Evolutionary conservation across 179 eudicot genomes (phyloP).

Genomic region (Spinacia oleracea): DNA sequence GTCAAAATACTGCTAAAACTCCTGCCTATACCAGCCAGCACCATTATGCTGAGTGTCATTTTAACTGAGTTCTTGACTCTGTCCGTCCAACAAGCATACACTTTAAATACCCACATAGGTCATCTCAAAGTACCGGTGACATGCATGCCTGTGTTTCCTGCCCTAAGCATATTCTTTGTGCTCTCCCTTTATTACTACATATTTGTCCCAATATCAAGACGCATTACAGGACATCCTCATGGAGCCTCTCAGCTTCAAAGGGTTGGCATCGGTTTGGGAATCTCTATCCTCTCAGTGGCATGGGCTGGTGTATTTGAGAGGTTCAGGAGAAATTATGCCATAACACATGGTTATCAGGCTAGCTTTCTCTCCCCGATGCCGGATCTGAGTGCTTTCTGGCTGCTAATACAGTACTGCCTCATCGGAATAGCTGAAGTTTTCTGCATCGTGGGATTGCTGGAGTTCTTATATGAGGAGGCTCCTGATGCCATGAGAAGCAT

Average conservation of each 20-base stretch:
- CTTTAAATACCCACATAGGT: slow-evolving; percentile 77
- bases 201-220: slow-evolving; percentile 70
- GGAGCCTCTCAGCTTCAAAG: slow-evolving; percentile 96
- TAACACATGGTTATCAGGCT: slow-evolving; percentile 52
- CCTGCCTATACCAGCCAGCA: slow-evolving; percentile 72
- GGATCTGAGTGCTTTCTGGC: slow-evolving; percentile 78
- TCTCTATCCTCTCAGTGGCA: slow-evolving; percentile 71
- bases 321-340: slow-evolving; percentile 74
- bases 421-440: slow-evolving; percentile 87
- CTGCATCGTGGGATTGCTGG: slow-evolving; percentile 82
- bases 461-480: slow-evolving; percentile 86
- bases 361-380: slow-evolving; percentile 72
- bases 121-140: slow-evolving; percentile 85
- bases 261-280: slow-evolving; percentile 82
- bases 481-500: slow-evolving; percentile 97
- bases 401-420: slow-evolving; percentile 81
- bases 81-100: slow-evolving; percentile 88
- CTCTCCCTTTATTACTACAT: slow-evolving; percentile 76
- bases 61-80: slow-evolving; percentile 76
- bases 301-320: slow-evolving; percentile 84
- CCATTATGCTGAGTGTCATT: slow-evolving; percentile 65
- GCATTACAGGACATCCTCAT: slow-evolving; percentile 82
- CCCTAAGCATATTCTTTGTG: slow-evolving; percentile 78
- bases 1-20: slow-evolving; percentile 71
- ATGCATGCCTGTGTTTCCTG: slow-evolving; percentile 93